Evolutionary conservation across 1,139 yeast genomes (phyloP).

Genomic region (Suhomyces guaymorum): DNA sequence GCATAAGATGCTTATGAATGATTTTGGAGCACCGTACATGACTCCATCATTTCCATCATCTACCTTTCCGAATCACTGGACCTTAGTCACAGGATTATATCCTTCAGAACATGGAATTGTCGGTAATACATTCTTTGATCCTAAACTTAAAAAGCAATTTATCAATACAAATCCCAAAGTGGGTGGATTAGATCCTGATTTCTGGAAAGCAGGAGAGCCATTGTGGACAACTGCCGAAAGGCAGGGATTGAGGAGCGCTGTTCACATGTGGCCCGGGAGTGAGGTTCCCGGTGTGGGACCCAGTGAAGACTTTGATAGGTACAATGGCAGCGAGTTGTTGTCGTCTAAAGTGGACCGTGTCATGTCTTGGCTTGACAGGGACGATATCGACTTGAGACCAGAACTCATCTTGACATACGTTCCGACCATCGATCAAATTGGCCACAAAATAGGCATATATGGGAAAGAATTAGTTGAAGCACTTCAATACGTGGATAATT

Average conservation of each 20-base stretch:
- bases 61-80: conserved; percentile 92
- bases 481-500: conserved; percentile 62
- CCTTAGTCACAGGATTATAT: conserved; percentile 78
- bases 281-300: conserved; percentile 60
- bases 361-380: conserved; percentile 63
- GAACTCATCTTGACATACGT: conserved; percentile 79
- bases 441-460: conserved; percentile 69
- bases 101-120: conserved; percentile 88
- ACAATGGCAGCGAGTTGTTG: conserved; percentile 63
- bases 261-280: conserved; percentile 98
- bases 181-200: conserved; percentile 59
- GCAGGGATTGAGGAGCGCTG: conserved; percentile 69
- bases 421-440: conserved; percentile 75
- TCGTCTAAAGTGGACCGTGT: conserved; percentile 58
- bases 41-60: conserved; percentile 84
- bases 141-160: conserved; percentile 55
- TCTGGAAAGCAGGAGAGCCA: conserved; percentile 89
- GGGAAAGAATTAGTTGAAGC: conserved; percentile 60
- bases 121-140: conserved; percentile 79
- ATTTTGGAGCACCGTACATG: conserved; percentile 80
- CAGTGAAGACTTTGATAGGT: conserved; percentile 56
- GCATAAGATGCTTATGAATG: conserved; percentile 54
- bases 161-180: conserved; percentile 58
- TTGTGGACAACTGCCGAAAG: conserved; percentile 74
- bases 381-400: conserved; percentile 56